Evolutionary conservation across 169 alveolate species (phyloP).

Genomic region (Plasmodium relictum): DNA sequence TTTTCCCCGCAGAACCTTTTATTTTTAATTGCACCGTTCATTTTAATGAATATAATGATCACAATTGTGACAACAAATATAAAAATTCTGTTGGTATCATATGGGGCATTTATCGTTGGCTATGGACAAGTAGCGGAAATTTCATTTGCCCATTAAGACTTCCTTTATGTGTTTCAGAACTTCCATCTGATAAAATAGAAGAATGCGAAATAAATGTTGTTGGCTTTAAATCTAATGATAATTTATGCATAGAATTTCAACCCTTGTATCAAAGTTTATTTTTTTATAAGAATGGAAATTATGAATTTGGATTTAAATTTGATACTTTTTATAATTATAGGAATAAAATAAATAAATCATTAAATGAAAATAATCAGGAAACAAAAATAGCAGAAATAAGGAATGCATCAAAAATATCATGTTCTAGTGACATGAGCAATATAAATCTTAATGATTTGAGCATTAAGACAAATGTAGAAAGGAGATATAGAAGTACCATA

Average conservation of each 20-base stretch:
- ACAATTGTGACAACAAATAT: neutral
- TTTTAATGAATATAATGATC: slow-evolving; percentile 47
- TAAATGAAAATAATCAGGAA: slow-evolving; percentile 14
- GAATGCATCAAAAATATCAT: slow-evolving; percentile 23
- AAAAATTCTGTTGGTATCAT: slow-evolving; percentile 78
- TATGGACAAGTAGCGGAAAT: slow-evolving; percentile 86
- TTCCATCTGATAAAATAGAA: slow-evolving; percentile 66
- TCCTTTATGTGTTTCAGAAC: slow-evolving; percentile 78
- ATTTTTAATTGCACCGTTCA: slow-evolving; percentile 79
- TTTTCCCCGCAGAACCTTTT: slow-evolving; percentile 75
- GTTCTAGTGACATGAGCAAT: slow-evolving; percentile 36
- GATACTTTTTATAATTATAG: slow-evolving; percentile 84
- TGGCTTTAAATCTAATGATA: slow-evolving; percentile 78
- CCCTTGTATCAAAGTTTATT: slow-evolving; percentile 87
- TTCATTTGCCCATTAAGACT: slow-evolving; percentile 82
- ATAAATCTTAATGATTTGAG: slow-evolving; percentile 9
- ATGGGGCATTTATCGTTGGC: slow-evolving; percentile 85
- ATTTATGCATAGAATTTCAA: slow-evolving; percentile 85
- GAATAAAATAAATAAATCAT: slow-evolving; percentile 13
- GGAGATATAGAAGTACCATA: neutral
- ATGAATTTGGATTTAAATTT: slow-evolving; percentile 87
- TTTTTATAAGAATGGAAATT: slow-evolving; percentile 84
- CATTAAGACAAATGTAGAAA: slow-evolving; percentile 14
- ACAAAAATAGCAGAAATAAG: slow-evolving; percentile 7
- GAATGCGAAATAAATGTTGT: slow-evolving; percentile 64